Percentiles rank a stretch among this genome's conserved stretches.
Evolutionary conservation across 2,329 filamentous ascomycete genomes (phyloP).

Genomic region (Aschersonia sp.): DNA sequence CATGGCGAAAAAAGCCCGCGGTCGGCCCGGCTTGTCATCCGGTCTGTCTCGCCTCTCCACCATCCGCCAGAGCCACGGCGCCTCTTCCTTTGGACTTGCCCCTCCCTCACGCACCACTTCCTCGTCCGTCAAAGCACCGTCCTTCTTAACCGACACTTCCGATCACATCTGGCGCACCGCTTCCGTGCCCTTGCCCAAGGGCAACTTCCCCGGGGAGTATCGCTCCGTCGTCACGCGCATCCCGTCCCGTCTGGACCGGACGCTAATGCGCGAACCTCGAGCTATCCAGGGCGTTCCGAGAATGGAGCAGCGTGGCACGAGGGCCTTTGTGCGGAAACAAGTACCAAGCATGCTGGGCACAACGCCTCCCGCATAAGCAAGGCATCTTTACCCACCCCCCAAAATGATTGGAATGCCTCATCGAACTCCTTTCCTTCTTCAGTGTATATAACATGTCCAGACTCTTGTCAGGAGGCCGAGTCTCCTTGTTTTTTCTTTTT

Average conservation of each 20-base stretch:
- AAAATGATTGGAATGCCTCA: neutral
- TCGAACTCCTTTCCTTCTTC: neutral
- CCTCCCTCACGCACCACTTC: slow-evolving; percentile 14
- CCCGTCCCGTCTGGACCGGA: slow-evolving; percentile 71
- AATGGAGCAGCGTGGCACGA: slow-evolving; percentile 34
- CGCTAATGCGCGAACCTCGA: slow-evolving; percentile 82
- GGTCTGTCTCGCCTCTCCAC: slow-evolving; percentile 49
- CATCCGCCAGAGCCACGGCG: slow-evolving; percentile 38
- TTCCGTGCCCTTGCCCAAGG: slow-evolving; percentile 43
- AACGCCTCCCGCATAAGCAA: slow-evolving; percentile 21
- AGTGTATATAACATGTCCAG: no score
- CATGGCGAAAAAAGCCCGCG: slow-evolving; percentile 57
- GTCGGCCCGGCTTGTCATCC: slow-evolving; percentile 49
- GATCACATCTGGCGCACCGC: slow-evolving; percentile 70
- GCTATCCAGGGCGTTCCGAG: slow-evolving; percentile 78
- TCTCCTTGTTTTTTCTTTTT: neutral
- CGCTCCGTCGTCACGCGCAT: slow-evolving; percentile 46
- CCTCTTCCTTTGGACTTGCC: slow-evolving; percentile 21
- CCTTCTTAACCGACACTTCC: slow-evolving; percentile 56
- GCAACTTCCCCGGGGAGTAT: slow-evolving; percentile 50
- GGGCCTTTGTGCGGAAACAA: slow-evolving; percentile 40
- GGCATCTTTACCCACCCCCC: neutral
- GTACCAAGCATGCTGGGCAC: slow-evolving; percentile 34
- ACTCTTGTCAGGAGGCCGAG: no score
- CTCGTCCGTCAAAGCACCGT: slow-evolving; percentile 27